Conservation (phyloP, 2,329 filamentous ascomycete genomes). For the Penicillium expansum region DNA sequence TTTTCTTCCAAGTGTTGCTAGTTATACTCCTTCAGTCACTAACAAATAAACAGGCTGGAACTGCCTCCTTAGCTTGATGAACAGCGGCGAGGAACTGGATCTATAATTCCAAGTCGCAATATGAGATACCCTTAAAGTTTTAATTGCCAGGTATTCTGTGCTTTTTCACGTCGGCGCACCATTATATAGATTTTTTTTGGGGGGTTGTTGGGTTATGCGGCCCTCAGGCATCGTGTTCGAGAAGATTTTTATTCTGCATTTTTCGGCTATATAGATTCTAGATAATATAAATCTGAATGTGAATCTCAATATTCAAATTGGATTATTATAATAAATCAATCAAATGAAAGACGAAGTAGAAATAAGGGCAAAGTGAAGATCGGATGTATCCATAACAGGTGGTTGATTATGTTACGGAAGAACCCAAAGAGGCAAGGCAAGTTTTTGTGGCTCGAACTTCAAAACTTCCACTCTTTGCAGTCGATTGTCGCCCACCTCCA, state of each 20-base stretch:
- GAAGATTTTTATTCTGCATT: background rate
- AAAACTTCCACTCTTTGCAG: constrained; percentile 32
- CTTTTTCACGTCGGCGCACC: constrained; percentile 11
- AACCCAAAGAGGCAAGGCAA: constrained; percentile 26
- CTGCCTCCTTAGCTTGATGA: constrained; percentile 58
- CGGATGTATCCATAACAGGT: background rate
- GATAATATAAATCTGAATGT: background rate
- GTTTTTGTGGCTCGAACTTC: constrained; percentile 27
- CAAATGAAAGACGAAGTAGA: background rate
- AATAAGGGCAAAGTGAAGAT: background rate
- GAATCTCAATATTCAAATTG: background rate
- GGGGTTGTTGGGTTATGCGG: constrained; percentile 1
- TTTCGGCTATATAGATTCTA: background rate
- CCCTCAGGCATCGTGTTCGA: background rate
- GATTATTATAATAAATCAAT: background rate
- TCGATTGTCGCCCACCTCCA: constrained; percentile 20
- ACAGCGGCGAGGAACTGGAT: constrained; percentile 43
- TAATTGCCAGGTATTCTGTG: constrained; percentile 9
- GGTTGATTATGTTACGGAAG: constrained; percentile 17
- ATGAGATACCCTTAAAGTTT: constrained; percentile 23
- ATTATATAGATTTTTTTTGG: constrained; percentile 4
- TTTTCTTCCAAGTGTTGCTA: background rate
- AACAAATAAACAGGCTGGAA: constrained; percentile 51
- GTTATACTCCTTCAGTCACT: constrained; percentile 1
- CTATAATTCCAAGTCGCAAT: constrained; percentile 30